phyloP scores from a whole-genome alignment of 1,284 basidiomycete species.

The Melanopsichium pennsylvanicum region DNA sequence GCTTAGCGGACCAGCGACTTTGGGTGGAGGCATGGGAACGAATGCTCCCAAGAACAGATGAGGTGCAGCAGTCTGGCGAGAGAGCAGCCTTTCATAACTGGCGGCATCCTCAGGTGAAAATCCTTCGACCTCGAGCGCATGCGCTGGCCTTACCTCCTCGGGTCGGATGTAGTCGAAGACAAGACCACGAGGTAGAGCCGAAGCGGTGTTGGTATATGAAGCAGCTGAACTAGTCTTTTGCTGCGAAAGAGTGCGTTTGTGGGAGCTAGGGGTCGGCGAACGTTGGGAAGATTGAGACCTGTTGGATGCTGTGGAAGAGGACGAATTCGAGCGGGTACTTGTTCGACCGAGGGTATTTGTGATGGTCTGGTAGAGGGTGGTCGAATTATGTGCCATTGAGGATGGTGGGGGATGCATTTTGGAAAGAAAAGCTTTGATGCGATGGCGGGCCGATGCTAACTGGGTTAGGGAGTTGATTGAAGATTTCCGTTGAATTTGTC shows the following conservation, averaged over 20 bases:
- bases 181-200: slow-evolving; percentile 38
- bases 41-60: slow-evolving; percentile 62
- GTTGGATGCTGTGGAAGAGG: slow-evolving; percentile 37
- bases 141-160: slow-evolving; percentile 53
- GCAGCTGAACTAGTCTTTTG: slow-evolving; percentile 7
- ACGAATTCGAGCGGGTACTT: slow-evolving; percentile 39
- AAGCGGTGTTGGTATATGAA: slow-evolving; percentile 5
- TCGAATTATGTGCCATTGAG: slow-evolving; percentile 44
- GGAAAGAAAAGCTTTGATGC: too few relatives aligned
- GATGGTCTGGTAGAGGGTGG: slow-evolving; percentile 46
- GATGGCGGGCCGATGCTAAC: too few relatives aligned
- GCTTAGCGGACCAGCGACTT: slow-evolving; percentile 58
- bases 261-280: slow-evolving; percentile 21
- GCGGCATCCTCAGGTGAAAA: slow-evolving; percentile 57
- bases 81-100: slow-evolving; percentile 47
- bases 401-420: slow-evolving; percentile 49
- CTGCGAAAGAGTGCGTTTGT: slow-evolving; percentile 29
- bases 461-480: too few relatives aligned
- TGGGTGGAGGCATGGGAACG: slow-evolving; percentile 51
- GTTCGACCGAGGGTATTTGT: slow-evolving; percentile 36
- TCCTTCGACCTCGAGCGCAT: slow-evolving; percentile 45
- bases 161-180: slow-evolving; percentile 54
- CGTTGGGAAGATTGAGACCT: slow-evolving; percentile 36
- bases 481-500: too few relatives aligned
- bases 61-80: slow-evolving; percentile 54